Evolutionary conservation across 495 filamentous ascomycete genomes (phyloP), one percentile per base, ranked within the genome.

Genomic region (Darksidea phi): DNA sequence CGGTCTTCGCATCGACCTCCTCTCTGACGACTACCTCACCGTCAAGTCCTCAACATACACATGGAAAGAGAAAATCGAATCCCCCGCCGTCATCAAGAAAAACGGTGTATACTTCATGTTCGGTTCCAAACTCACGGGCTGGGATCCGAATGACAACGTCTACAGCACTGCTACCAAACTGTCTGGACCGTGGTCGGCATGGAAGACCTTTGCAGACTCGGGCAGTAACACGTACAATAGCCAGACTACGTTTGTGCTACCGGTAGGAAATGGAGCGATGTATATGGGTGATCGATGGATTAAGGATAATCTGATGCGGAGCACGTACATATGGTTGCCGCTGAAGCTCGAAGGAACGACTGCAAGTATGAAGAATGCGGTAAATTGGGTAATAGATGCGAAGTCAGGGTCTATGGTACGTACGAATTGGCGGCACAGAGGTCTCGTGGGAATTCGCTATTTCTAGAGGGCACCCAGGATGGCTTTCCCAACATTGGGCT

Each of bases 221-320:
- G 83, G 82, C 0, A 72, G 72, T 0, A 78, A 82, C 49, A 86
- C 84, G 0, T 84, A 82, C 57, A 73, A 71, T 25, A 79, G 76
- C 2, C 80, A 82, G 61, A 81, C 78, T 0, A 80, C 74, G 23
- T 82, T 73, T 54, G 71, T 82, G 53, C 73, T 84, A 32, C 73
- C 79, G 0, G 69, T 77, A 36, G 70, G 73, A 58, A 67, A 71
- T 52, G 71, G 57, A n/a, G 72, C 69, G 46, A 83, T 84, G 54
- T 88, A 87, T 71, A 80, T 88, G 75, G 85, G 86, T 48, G 86
- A 88, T 71, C 77, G 86, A 5, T 88, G 86, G 86, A 66, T 81
- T 1, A 77, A 75, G 17, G 57, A 62, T 17, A 85, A 88, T 66
- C 75, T 88, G 0, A 80, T 80, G 77, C 71, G 79, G 21, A 79